Conservation (phyloP, 352 stramenopile genomes). For the Phytophthora hibernalis region DNA sequence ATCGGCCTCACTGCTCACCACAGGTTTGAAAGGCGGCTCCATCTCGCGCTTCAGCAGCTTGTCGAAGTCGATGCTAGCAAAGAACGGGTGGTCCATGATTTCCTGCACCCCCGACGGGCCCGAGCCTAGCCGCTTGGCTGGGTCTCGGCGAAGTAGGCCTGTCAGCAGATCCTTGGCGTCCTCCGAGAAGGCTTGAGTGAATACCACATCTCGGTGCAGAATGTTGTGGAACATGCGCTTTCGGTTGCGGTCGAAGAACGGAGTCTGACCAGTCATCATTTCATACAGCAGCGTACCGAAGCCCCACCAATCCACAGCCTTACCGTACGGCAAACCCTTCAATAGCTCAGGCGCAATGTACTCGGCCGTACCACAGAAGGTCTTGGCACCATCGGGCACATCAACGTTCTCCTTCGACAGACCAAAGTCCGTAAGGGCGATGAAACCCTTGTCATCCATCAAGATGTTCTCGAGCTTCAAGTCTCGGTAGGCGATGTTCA, state of each 20-base stretch:
- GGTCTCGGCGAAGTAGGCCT: slow-evolving; percentile 81
- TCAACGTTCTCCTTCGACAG: slow-evolving; percentile 82
- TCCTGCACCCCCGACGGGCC: slow-evolving; percentile 86
- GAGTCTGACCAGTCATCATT: slow-evolving; percentile 82
- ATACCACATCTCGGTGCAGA: slow-evolving; percentile 88
- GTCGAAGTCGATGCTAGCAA: slow-evolving; percentile 88
- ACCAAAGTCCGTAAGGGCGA: slow-evolving; percentile 91
- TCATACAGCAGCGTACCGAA: slow-evolving; percentile 89
- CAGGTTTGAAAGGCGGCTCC: slow-evolving; percentile 89
- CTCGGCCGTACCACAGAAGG: slow-evolving; percentile 86
- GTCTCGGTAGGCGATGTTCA: slow-evolving; percentile 88
- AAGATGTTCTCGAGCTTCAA: slow-evolving; percentile 90
- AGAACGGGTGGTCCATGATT: slow-evolving; percentile 92
- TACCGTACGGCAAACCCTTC: slow-evolving; percentile 72
- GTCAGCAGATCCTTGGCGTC: slow-evolving; percentile 88
- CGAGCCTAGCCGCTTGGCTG: slow-evolving; percentile 82
- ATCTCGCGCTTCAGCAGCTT: slow-evolving; percentile 81
- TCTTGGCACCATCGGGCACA: slow-evolving; percentile 79
- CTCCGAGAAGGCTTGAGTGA: slow-evolving; percentile 88
- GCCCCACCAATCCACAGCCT: slow-evolving; percentile 89
- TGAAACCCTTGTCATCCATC: slow-evolving; percentile 83
- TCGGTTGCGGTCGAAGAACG: slow-evolving; percentile 80
- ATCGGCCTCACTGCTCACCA: slow-evolving; percentile 84
- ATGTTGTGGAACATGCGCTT: slow-evolving; percentile 92
- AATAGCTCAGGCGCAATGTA: slow-evolving; percentile 88